Conservation (phyloP, 352 stramenopile species). For the Globisporangium camurandrum region DNA sequence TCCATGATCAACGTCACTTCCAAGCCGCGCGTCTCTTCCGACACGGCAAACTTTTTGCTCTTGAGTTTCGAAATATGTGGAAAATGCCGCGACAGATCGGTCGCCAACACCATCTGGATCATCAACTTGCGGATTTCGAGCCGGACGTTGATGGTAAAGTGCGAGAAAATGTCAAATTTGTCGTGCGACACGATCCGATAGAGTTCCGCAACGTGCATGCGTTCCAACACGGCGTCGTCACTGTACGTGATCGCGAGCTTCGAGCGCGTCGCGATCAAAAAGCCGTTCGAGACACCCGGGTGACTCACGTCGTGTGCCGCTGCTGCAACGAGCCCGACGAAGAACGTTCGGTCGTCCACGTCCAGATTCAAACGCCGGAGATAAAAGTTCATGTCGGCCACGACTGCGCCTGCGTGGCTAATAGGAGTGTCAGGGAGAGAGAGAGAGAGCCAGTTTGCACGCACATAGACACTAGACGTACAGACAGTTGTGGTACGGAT, state of each 20-base stretch:
- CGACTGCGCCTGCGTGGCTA: slow-evolving; percentile 53
- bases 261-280: slow-evolving; percentile 82
- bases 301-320: slow-evolving; percentile 91
- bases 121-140: slow-evolving; percentile 55
- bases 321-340: slow-evolving; percentile 73
- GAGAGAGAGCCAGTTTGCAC: too few relatives aligned
- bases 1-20: slow-evolving; percentile 64
- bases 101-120: slow-evolving; percentile 74
- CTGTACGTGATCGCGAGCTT: slow-evolving; percentile 91
- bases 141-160: slow-evolving; percentile 25
- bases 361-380: slow-evolving; percentile 48
- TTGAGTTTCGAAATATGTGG: slow-evolving; percentile 65
- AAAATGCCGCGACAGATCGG: slow-evolving; percentile 69
- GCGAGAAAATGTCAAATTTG: slow-evolving; percentile 52
- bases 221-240: slow-evolving; percentile 83
- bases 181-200: slow-evolving; percentile 58
- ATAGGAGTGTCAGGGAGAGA: neutral
- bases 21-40: slow-evolving; percentile 33
- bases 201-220: slow-evolving; percentile 63
- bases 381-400: slow-evolving; percentile 64
- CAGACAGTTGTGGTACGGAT: slow-evolving; percentile 70
- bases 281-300: slow-evolving; percentile 87
- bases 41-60: slow-evolving; percentile 51
- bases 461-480: slow-evolving; percentile 18
- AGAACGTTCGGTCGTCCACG: slow-evolving; percentile 41